Percentiles rank a stretch among this genome's conserved stretches.
These are phyloP conservation scores for Ogataea methanolica DNA, from an alignment of 805 yeast species.

Conservation along the genomic window DNA sequence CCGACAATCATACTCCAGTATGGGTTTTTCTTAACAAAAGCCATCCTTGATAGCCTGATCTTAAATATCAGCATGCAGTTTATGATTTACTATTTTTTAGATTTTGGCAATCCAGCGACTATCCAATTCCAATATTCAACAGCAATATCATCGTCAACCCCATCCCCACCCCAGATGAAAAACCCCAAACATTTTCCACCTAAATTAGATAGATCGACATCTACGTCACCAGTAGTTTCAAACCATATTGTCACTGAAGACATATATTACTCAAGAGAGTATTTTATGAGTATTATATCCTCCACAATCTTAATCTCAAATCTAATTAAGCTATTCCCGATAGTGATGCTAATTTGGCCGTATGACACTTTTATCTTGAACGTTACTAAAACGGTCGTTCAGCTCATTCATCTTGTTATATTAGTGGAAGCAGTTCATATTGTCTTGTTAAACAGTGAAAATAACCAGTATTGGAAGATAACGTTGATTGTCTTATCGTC, in stretches of 20 bases:
- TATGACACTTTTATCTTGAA: slow-evolving; percentile 70
- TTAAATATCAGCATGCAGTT: slow-evolving; percentile 28
- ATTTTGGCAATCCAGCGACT: slow-evolving; percentile 25
- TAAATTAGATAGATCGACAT: slow-evolving; percentile 1
- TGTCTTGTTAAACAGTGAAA: slow-evolving; percentile 21
- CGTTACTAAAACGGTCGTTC: slow-evolving; percentile 29
- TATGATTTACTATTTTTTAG: slow-evolving; percentile 28
- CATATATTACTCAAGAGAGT: slow-evolving; percentile 32
- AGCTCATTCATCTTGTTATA: slow-evolving; percentile 27
- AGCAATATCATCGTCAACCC: slow-evolving; percentile 2
- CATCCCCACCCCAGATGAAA: not conserved
- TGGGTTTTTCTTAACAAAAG: slow-evolving; percentile 47
- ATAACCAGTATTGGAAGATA: slow-evolving; percentile 28
- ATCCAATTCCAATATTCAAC: slow-evolving; percentile 15
- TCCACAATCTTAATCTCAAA: slow-evolving; percentile 72
- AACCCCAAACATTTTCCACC: not conserved
- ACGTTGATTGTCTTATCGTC: slow-evolving; percentile 21
- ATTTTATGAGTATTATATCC: slow-evolving; percentile 41
- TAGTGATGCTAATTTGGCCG: slow-evolving; percentile 94
- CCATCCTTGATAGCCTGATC: slow-evolving; percentile 33
- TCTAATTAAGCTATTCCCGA: slow-evolving; percentile 80
- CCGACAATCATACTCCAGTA: slow-evolving; percentile 48
- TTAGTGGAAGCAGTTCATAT: slow-evolving; percentile 30
- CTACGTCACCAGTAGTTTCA: slow-evolving; percentile 1
- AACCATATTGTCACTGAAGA: slow-evolving; percentile 10